Base-by-base conservation (phyloP, 31 red algal species). In the Endocladia muricata region DNA sequence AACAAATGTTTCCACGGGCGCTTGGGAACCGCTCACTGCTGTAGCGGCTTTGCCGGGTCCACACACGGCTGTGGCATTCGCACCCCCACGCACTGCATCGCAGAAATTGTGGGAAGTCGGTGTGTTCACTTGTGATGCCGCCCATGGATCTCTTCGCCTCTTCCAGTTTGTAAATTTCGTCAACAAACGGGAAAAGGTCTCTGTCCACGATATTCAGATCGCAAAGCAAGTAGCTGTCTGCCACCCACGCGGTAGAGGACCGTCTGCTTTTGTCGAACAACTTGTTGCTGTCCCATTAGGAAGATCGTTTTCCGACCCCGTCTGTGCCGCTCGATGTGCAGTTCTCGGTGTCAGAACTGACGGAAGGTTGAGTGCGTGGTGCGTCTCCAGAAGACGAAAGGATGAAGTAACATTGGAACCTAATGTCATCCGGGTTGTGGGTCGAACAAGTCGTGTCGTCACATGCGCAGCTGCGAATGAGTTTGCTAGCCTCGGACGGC, bases 41-140 rank as follows among this genome's bases (percentile, higher is more conserved):
- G 64, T 79, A 32, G 83, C 83, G 4, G 61, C 71, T 3, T 48
- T 88, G 29, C 83, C 83, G n/a, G 83, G 83, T 6, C 83, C 83
- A 8, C 83, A 88, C 39, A 79, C 83, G 22, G 74, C 83, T 28
- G 74, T 88, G n/a, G 55, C 83, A 21, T 88, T 88, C 43, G 74
- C 60, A 19, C 83, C 83, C 1, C 17, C 74, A 3, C 57, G 48
- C 15, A 58, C 48, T 1, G 55, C 66, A 3, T 88, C 74, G 22
- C 74, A 59, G 2, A 78, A 88, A 63, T 49, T 60, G 49, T 79
- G 74, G 65, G 83, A 88, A 33, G 4, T 88, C 30, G 74, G 74
- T 26, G 64, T 88, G 7, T 78, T 88, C 41, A 57, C 83, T 0
- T 88, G 64, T 55, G 83, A 88, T 71, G 48, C 74, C 8, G 83